These are phyloP conservation scores for Fomitopsis palustris DNA, from an alignment of 1,284 basidiomycete species.

Conservation along the genomic window DNA sequence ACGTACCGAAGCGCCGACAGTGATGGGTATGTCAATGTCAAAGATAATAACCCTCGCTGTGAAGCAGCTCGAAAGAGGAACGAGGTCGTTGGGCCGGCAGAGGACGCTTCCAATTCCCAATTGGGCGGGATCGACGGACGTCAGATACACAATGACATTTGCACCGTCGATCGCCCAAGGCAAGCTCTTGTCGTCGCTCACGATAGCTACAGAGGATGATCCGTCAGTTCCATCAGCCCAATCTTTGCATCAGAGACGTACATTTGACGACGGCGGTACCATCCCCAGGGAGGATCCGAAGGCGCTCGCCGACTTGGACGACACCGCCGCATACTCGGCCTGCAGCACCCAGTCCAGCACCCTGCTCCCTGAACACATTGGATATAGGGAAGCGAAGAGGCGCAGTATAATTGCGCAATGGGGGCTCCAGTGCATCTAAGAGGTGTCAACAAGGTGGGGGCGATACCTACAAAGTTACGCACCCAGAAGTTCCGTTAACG, in stretches of 20 bases:
- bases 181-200: conserved; percentile 75
- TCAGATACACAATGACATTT: conserved; percentile 85
- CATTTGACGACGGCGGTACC: conserved; percentile 84
- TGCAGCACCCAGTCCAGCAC: conserved; percentile 78
- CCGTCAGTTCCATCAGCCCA: not conserved
- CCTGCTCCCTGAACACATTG: conserved; percentile 92
- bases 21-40: conserved; percentile 89
- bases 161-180: conserved; percentile 91
- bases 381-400: conserved; percentile 89
- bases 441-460: not conserved
- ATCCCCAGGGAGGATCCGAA: conserved; percentile 90
- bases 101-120: conserved; percentile 88
- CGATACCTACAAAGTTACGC: conserved; percentile 3
- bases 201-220: conserved; percentile 62
- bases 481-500: conserved; percentile 85
- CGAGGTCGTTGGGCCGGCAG: conserved; percentile 67
- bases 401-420: conserved; percentile 70
- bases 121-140: conserved; percentile 83
- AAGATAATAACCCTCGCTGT: conserved; percentile 91
- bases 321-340: conserved; percentile 89
- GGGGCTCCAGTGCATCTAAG: conserved; percentile 80
- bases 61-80: conserved; percentile 78
- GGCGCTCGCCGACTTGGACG: conserved; percentile 87
- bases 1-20: conserved; percentile 78
- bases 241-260: conserved; percentile 30